phyloP scores from a whole-genome alignment of 306 rosid species.

The Argentina anserina region DNA sequence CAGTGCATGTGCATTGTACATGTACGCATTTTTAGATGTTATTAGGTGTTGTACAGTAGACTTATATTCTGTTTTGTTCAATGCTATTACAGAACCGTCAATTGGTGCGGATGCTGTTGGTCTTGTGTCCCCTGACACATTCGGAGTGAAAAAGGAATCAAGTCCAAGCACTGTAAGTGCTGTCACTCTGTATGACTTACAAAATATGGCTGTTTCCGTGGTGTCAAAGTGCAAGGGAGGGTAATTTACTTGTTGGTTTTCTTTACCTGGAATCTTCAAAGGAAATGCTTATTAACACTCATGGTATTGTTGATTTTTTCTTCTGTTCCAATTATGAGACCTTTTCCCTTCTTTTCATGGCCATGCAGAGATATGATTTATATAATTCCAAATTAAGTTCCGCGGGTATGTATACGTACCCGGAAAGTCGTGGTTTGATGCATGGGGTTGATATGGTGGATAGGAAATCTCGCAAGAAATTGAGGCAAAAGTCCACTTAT shows the following conservation, averaged over 20 bases:
- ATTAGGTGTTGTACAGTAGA: neutral
- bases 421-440: slow-evolving; percentile 43
- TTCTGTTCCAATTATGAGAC: neutral
- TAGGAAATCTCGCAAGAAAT: slow-evolving; percentile 38
- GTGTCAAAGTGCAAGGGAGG: neutral
- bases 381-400: slow-evolving; percentile 55
- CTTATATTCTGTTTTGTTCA: slow-evolving; percentile 35
- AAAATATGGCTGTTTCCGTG: slow-evolving; percentile 1
- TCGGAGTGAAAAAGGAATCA: slow-evolving; percentile 51
- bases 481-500: slow-evolving; percentile 39
- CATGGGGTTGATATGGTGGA: slow-evolving; percentile 55
- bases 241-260: neutral
- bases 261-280: neutral
- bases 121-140: slow-evolving; percentile 49
- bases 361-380: slow-evolving; percentile 57
- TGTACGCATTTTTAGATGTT: neutral
- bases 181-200: slow-evolving; percentile 2
- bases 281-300: neutral
- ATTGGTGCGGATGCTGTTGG: slow-evolving; percentile 37
- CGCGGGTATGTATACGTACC: slow-evolving; percentile 55
- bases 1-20: neutral
- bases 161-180: slow-evolving; percentile 65
- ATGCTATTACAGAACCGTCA: slow-evolving; percentile 55
- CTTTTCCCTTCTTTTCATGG: slow-evolving; percentile 15
- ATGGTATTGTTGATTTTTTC: neutral